phyloP scores from a whole-genome alignment of 2,329 filamentous ascomycete species.

The Gyromitra esculenta region DNA sequence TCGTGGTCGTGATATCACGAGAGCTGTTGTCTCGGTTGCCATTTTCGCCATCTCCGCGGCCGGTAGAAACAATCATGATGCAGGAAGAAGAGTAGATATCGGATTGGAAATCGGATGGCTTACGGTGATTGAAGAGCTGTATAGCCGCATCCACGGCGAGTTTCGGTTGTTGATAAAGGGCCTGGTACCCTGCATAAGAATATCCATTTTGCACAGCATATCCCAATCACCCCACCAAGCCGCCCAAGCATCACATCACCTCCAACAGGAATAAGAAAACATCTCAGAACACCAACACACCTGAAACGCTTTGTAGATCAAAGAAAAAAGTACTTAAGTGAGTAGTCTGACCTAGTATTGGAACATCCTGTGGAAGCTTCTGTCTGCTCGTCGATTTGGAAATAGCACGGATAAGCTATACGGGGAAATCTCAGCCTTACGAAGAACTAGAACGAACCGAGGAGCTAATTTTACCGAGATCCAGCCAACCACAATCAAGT shows the following conservation, averaged over 20 bases:
- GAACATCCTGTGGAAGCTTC: conserved; percentile 16
- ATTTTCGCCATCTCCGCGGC: conserved; percentile 1
- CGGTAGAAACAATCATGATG: neutral
- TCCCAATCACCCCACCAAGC: conserved; percentile 13
- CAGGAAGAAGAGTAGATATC: neutral
- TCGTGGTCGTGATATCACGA: neutral
- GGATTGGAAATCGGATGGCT: conserved; percentile 29
- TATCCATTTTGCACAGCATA: conserved; percentile 9
- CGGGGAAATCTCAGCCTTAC: conserved; percentile 36
- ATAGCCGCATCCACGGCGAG: conserved; percentile 5
- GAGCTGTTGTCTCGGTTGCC: conserved; percentile 5
- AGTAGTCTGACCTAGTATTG: conserved; percentile 8
- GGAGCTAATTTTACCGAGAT: conserved; percentile 15
- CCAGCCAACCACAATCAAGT: conserved; percentile 5
- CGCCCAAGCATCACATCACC: neutral
- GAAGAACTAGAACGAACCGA: neutral
- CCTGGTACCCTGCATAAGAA: conserved; percentile 21
- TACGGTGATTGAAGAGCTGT: conserved; percentile 10
- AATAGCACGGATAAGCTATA: conserved; percentile 31
- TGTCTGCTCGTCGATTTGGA: conserved; percentile 2
- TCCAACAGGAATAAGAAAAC: conserved; percentile 33
- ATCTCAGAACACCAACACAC: conserved; percentile 31
- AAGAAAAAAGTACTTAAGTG: conserved; percentile 38
- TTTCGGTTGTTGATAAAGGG: conserved; percentile 41
- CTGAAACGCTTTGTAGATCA: conserved; percentile 13